phyloP scores from a whole-genome alignment of 78 protist species.

The Paratrimastix pyriformis region DNA sequence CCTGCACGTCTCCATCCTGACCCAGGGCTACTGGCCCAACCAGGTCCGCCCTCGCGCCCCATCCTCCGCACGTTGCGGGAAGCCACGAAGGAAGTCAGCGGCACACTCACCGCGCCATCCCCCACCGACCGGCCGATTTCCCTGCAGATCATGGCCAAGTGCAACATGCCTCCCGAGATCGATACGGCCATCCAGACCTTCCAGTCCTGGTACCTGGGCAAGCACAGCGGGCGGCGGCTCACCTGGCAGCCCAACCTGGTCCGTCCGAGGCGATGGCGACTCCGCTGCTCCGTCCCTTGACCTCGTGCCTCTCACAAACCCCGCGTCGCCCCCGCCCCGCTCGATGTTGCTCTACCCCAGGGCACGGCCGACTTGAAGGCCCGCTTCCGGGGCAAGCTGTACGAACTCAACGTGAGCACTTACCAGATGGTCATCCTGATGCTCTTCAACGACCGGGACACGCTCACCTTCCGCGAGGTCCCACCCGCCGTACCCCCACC shows the following conservation, averaged over 20 bases:
- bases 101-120: conserved; percentile 27
- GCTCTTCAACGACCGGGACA: conserved; percentile 40
- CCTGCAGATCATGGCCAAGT: background rate
- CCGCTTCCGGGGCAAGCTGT: conserved; percentile 28
- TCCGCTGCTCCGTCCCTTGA: too few species aligned
- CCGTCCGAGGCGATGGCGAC: background rate
- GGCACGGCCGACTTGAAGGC: conserved; percentile 77
- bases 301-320: background rate
- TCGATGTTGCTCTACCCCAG: conserved; percentile 4
- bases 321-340: background rate
- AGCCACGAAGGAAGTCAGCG: too few species aligned
- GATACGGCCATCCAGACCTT: conserved; percentile 29
- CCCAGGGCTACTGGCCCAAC: conserved; percentile 81
- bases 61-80: background rate
- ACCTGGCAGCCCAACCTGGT: conserved; percentile 74
- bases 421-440: conserved; percentile 69
- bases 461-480: conserved; percentile 14
- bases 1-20: conserved; percentile 65
- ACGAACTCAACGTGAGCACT: conserved; percentile 25
- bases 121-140: conserved; percentile 10
- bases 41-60: conserved; percentile 29
- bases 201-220: conserved; percentile 48
- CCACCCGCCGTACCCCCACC: too few species aligned
- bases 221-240: conserved; percentile 71
- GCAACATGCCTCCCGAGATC: too few species aligned